Conservation (phyloP, 257 asterid species). For the Rauvolfia tetraphylla region DNA sequence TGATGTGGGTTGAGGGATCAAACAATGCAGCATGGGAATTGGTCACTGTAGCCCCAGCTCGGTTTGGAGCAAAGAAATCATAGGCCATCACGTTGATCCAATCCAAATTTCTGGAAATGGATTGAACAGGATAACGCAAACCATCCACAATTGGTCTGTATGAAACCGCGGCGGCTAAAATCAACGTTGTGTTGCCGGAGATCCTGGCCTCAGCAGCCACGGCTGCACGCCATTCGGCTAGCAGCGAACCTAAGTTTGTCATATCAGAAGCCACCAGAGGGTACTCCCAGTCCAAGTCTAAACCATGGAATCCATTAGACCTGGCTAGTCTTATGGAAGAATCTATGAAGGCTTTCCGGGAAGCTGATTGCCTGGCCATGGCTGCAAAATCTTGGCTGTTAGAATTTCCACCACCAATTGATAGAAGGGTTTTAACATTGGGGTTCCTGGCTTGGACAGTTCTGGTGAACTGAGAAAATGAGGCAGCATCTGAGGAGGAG, state of each 20-base stretch:
- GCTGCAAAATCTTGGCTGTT: conserved; percentile 15
- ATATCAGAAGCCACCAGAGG: conserved; percentile 31
- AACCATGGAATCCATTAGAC: conserved; percentile 33
- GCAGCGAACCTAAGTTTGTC: conserved; percentile 36
- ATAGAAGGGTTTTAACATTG: conserved; percentile 38
- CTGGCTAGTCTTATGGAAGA: conserved; percentile 44
- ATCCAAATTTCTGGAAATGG: conserved; percentile 34
- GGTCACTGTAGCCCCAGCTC: conserved; percentile 26
- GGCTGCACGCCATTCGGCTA: conserved; percentile 41
- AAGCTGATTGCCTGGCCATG: conserved; percentile 33
- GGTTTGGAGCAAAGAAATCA: conserved; percentile 43
- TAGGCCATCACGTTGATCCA: conserved; percentile 48
- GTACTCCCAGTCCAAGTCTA: conserved; percentile 51
- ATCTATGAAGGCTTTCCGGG: conserved; percentile 38
- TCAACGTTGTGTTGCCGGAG: conserved; percentile 22
- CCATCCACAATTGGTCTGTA: conserved; percentile 20
- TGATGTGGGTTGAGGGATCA: conserved; percentile 28
- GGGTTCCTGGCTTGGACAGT: conserved; percentile 38
- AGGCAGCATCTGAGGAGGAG: conserved; percentile 27
- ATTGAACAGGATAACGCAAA: conserved; percentile 25
- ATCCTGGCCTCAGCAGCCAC: conserved; percentile 26
- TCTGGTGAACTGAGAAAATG: conserved; percentile 37
- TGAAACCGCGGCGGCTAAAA: conserved; percentile 38
- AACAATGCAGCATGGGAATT: conserved; percentile 37
- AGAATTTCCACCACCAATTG: conserved; percentile 43